Conservation (phyloP, 2,329 filamentous ascomycete genomes). For the Trichoderma atrobrunneum region DNA sequence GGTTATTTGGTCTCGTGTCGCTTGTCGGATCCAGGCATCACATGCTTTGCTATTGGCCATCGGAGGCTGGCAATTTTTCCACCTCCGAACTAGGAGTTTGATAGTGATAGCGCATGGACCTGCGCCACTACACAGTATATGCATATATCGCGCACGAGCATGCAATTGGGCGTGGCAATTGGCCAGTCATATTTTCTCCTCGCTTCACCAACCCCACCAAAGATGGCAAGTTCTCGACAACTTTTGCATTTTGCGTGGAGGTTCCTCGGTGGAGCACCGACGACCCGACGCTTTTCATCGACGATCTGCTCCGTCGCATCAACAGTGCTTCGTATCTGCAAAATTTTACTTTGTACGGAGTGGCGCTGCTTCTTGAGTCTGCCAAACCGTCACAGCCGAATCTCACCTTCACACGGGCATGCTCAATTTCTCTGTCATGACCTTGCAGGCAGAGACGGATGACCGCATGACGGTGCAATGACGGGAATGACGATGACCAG, state of each 20-base stretch:
- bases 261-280: neutral
- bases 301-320: neutral
- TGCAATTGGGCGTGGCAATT: conserved; percentile 3
- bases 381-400: neutral
- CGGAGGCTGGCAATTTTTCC: conserved; percentile 1
- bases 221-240: conserved; percentile 8
- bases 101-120: neutral
- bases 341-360: neutral
- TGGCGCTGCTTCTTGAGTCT: neutral
- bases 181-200: neutral
- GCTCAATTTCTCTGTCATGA: neutral
- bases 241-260: neutral
- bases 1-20: conserved; percentile 6
- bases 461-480: neutral
- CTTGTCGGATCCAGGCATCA: conserved; percentile 14
- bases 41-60: conserved; percentile 10
- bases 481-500: neutral
- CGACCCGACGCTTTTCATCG: conserved; percentile 10
- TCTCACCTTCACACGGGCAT: neutral
- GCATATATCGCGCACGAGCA: conserved; percentile 8
- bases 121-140: conserved; percentile 18
- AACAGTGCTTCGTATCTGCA: neutral
- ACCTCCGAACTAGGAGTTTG: conserved; percentile 17
- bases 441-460: neutral
- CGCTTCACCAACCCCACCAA: conserved; percentile 1